A percentile compares a stretch with the other conserved stretches of the same genome.
phyloP scores from a whole-genome alignment of 306 rosid genomes.

The Pyrus bretschneideri region DNA sequence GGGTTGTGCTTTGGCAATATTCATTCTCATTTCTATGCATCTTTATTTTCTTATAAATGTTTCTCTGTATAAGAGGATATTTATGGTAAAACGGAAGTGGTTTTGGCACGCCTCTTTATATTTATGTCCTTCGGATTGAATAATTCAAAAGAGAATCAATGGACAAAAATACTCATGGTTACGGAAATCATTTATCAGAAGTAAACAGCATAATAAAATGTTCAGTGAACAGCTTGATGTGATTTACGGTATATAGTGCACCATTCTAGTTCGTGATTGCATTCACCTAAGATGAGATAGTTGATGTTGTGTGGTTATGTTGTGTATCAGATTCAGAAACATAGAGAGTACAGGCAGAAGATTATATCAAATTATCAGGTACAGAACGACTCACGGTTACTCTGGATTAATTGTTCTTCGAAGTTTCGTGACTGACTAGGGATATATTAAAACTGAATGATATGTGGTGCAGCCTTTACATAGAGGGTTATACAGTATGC shows the following conservation, averaged over 20 bases:
- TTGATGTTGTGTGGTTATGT: background rate
- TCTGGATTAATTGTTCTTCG: background rate
- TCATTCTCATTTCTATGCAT: background rate
- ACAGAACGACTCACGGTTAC: slow-evolving; percentile 11
- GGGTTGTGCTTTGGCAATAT: background rate
- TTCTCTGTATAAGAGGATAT: background rate
- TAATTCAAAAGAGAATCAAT: no score
- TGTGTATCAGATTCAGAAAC: slow-evolving; percentile 62
- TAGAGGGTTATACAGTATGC: slow-evolving; percentile 62
- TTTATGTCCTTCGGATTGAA: no score
- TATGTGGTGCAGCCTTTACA: slow-evolving; percentile 58
- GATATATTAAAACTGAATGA: slow-evolving; percentile 8
- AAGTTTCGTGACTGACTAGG: background rate
- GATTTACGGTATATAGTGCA: background rate
- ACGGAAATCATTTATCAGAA: no score
- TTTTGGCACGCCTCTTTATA: no score
- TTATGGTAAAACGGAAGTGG: background rate
- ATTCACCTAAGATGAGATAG: background rate
- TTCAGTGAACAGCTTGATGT: background rate
- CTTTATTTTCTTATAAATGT: background rate
- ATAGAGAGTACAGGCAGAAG: slow-evolving; percentile 64
- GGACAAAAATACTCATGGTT: no score
- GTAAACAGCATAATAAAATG: no score
- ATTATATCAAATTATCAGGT: slow-evolving; percentile 61
- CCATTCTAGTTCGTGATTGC: background rate